phyloP scores from a whole-genome alignment of 305 asterid species.

The Fraxinus nigra region DNA sequence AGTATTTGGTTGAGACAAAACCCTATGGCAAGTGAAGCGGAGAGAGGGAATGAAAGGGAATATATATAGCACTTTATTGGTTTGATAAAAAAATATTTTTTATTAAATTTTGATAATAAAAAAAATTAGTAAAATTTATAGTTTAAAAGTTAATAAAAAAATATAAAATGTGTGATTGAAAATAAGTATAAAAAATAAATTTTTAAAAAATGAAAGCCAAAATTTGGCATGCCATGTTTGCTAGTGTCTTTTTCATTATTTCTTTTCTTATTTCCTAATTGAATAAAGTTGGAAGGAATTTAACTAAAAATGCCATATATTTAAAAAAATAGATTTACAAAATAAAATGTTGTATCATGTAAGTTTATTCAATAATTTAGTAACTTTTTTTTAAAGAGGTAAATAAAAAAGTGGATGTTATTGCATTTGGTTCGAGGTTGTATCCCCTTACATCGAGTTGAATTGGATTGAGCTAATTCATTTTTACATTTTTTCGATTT shows the following conservation, averaged over 20 bases:
- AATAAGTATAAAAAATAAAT: no score
- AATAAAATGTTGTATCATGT: neutral
- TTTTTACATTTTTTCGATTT: no score
- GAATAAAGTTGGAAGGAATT: neutral
- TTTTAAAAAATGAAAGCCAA: neutral
- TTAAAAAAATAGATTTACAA: neutral
- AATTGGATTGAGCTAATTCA: neutral
- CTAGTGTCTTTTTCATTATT: neutral
- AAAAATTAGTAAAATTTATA: no score
- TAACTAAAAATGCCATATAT: neutral
- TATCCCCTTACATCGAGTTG: neutral
- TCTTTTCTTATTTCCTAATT: neutral
- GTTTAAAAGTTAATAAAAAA: neutral
- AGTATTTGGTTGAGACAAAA: constrained; percentile 31
- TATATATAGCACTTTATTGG: neutral
- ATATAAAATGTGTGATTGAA: no score
- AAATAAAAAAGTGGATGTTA: neutral
- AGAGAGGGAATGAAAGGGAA: neutral
- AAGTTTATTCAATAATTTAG: neutral
- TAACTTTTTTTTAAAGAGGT: neutral
- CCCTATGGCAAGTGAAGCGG: constrained; percentile 25
- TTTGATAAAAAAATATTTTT: neutral
- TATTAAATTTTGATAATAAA: no score
- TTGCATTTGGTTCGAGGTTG: neutral
- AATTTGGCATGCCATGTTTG: neutral